Evolutionary conservation across 805 yeast genomes (phyloP).

Genomic region (Torulaspora gathmanii): DNA sequence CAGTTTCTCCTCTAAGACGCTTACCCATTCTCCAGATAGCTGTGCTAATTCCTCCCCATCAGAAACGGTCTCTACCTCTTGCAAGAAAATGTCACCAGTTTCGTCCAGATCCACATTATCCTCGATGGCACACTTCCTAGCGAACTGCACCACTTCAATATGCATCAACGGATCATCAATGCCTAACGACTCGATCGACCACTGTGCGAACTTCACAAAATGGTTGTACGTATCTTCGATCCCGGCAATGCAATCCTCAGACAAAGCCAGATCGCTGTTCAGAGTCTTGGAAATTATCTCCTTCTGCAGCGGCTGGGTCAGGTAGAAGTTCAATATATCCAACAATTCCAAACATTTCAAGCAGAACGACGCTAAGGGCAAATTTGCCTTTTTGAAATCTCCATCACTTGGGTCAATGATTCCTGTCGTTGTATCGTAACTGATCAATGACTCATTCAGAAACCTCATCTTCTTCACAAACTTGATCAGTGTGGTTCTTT

Average conservation of each 20-base stretch:
- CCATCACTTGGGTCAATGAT: slow-evolving; percentile 1
- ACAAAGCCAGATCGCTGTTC: slow-evolving; percentile 25
- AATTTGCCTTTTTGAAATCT: slow-evolving; percentile 12
- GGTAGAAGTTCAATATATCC: slow-evolving; percentile 31
- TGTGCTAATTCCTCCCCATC: slow-evolving; percentile 23
- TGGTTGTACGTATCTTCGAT: slow-evolving; percentile 33
- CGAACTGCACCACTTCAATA: slow-evolving; percentile 31
- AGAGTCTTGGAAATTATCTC: slow-evolving; percentile 35
- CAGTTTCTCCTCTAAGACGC: slow-evolving; percentile 20
- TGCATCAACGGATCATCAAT: slow-evolving; percentile 18
- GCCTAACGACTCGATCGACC: slow-evolving; percentile 33
- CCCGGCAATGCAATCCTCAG: slow-evolving; percentile 21
- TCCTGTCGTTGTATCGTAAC: slow-evolving; percentile 8
- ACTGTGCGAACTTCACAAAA: slow-evolving; percentile 35
- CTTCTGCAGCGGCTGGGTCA: slow-evolving; percentile 33
- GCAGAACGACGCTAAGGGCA: slow-evolving; percentile 23
- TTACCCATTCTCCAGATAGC: slow-evolving; percentile 28
- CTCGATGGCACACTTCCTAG: slow-evolving; percentile 32
- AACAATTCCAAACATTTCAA: slow-evolving; percentile 28
- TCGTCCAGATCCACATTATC: slow-evolving; percentile 29
- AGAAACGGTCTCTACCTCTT: slow-evolving; percentile 29
- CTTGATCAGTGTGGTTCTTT: slow-evolving; percentile 34
- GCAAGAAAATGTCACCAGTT: slow-evolving; percentile 32
- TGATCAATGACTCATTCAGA: slow-evolving; percentile 27
- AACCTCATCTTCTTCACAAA: slow-evolving; percentile 35